Percentiles rank a stretch among this genome's conserved stretches.
phyloP scores from a whole-genome alignment of 192 early-diverging fungal species.

The Linderina pennispora region DNA sequence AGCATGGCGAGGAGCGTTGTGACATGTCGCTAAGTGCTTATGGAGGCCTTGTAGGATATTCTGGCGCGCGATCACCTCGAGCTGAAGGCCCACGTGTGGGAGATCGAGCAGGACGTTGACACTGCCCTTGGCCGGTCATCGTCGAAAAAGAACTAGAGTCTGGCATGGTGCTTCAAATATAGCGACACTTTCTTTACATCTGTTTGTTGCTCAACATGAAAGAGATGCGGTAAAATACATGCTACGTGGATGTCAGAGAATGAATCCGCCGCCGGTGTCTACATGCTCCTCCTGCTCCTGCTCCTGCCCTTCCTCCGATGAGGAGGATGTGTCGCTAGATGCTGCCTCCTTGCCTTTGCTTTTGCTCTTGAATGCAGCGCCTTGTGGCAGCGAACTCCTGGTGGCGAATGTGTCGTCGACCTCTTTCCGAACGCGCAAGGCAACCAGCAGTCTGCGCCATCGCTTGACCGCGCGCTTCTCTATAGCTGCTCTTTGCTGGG shows the following conservation, averaged over 20 bases:
- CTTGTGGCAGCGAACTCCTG: constrained; percentile 14
- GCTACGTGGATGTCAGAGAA: too few relatives aligned
- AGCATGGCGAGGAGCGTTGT: too few relatives aligned
- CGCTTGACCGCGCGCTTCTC: constrained; percentile 19
- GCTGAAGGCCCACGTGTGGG: constrained; percentile 79
- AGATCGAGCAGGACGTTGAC: constrained; percentile 47
- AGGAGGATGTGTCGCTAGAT: too few relatives aligned
- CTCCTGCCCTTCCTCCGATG: not conserved
- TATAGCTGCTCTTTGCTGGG: not conserved
- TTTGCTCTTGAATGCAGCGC: not conserved
- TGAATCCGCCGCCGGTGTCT: constrained; percentile 16
- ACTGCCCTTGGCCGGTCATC: constrained; percentile 17
- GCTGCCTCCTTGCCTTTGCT: not conserved
- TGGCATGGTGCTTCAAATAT: too few relatives aligned
- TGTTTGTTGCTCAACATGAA: too few relatives aligned
- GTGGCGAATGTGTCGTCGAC: constrained; percentile 34
- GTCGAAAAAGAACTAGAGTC: constrained; percentile 7
- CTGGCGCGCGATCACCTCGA: constrained; percentile 78
- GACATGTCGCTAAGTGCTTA: constrained; percentile 25
- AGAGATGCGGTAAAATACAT: too few relatives aligned
- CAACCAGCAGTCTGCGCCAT: constrained; percentile 27
- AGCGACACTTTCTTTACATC: too few relatives aligned
- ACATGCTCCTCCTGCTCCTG: not conserved
- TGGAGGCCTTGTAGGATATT: too few relatives aligned
- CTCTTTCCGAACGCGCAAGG: constrained; percentile 37